A percentile compares a stretch with the other conserved stretches of the same genome.
These are phyloP conservation scores for Somion occarium DNA, from an alignment of 1,284 basidiomycete species.

Conservation along the genomic window DNA sequence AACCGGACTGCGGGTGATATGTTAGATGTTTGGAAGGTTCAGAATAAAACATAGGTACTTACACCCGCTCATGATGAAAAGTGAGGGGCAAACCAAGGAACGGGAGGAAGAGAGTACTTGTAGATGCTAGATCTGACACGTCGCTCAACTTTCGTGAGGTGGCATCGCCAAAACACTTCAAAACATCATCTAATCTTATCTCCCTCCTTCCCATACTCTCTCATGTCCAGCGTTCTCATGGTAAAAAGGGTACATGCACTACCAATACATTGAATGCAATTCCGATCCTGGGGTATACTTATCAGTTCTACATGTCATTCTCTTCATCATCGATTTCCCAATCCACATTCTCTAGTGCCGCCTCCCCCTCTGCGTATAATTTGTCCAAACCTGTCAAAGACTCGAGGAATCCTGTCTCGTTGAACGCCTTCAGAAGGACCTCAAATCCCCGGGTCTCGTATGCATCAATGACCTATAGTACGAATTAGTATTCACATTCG, in stretches of 20 bases:
- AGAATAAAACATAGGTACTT: conserved; percentile 15
- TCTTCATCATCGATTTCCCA: conserved; percentile 71
- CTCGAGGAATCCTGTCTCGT: conserved; percentile 81
- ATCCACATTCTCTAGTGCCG: conserved; percentile 69
- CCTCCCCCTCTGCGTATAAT: conserved; percentile 77
- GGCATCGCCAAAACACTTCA: conserved; percentile 24
- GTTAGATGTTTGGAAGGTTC: conserved; percentile 3
- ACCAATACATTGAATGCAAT: too few species aligned
- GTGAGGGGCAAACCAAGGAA: conserved; percentile 25
- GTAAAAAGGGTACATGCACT: too few species aligned
- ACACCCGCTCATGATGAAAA: conserved; percentile 36
- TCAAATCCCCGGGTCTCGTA: conserved; percentile 76
- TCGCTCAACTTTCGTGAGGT: conserved; percentile 23
- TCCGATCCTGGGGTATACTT: conserved; percentile 7
- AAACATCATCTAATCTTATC: conserved; percentile 15
- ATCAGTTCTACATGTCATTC: too few species aligned
- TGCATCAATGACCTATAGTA: conserved; percentile 60
- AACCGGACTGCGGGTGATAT: conserved; percentile 69
- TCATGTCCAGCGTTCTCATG: too few species aligned
- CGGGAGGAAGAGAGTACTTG: conserved; percentile 18
- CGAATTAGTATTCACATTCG: conserved; percentile 1
- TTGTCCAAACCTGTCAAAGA: conserved; percentile 82
- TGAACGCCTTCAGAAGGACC: conserved; percentile 82
- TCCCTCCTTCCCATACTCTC: too few species aligned
- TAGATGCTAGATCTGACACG: conserved; percentile 13